Evolutionary conservation across 768 basidiomycete species (phyloP), one percentile per base, ranked within the genome.

Genomic region (Hypsizygus marmoreus): DNA sequence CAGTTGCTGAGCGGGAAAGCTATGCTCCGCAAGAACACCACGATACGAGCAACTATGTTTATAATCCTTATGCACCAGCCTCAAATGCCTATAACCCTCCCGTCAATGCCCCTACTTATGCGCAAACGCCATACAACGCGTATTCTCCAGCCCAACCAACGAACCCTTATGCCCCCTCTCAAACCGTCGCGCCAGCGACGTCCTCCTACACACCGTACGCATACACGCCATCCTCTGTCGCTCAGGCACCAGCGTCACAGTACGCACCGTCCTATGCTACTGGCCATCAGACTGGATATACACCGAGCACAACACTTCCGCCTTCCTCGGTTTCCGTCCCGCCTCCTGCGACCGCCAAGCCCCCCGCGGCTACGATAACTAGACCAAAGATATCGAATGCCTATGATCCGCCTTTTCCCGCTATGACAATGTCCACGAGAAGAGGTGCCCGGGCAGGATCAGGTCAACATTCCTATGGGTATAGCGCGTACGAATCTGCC

Each of bases 371-470:
- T 2, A 61, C 73, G 22, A 56, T 83, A n/a, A 80, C 70, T 48
- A 75, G 86, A 39, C 84, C 84, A 17, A 87, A 81, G 65, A 64
- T 80, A 25, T 72, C 70, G 11, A 86, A 88, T 53, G 88, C 87
- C 1, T 90, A 88, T 55, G 88, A 90, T 54, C 88, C 88, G 2
- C 87, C 88, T 24, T 77, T 89, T 47, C 79, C 79, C 29, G 73
- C 81, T 1, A 64, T 70, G 13, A 76, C 69, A 47, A 63, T 65
- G 37, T 37, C 67, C 25, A 68, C 61, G 39, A 67, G 72, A 37
- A 58, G 58, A 12, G 56, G 45, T 14, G 50, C 56, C 17, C 60
- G 63, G 26, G 40, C 40, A 30, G 47, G 47, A 20, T 53, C 50
- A 30, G 49, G 48, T 19, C 56, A 53, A 26, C 45, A 47, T 19